phyloP scores from a whole-genome alignment of 495 filamentous ascomycete genomes.

The Penicillium canariense region DNA sequence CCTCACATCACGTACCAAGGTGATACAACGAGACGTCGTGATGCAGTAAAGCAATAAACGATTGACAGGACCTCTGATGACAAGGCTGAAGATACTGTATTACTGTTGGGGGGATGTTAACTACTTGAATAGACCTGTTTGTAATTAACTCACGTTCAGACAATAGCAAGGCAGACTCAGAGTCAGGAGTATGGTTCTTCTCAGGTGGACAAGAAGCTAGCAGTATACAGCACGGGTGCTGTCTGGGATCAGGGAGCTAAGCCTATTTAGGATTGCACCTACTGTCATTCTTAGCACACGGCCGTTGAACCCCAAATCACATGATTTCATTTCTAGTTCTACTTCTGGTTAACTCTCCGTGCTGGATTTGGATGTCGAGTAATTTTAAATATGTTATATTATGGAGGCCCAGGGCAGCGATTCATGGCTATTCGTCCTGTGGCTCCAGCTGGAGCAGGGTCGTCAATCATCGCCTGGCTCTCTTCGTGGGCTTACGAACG shows the following conservation, averaged over 20 bases:
- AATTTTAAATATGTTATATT: too few species aligned
- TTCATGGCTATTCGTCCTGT: too few species aligned
- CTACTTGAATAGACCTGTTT: constrained; percentile 3
- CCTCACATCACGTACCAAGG: not conserved
- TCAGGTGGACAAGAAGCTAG: constrained; percentile 1
- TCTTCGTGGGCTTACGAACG: not conserved
- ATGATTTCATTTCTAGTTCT: too few species aligned
- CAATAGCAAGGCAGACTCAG: not conserved
- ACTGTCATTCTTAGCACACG: not conserved
- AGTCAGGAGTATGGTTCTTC: constrained; percentile 1
- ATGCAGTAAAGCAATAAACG: not conserved
- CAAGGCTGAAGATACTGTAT: constrained; percentile 1
- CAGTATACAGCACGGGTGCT: constrained; percentile 1
- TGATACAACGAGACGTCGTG: not conserved
- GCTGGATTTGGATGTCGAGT: too few species aligned
- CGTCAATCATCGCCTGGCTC: not conserved
- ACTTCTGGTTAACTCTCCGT: too few species aligned
- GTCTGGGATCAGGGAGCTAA: constrained; percentile 2
- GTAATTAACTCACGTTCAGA: not conserved
- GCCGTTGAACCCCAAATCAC: not conserved
- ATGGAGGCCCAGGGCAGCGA: too few species aligned
- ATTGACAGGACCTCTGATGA: constrained; percentile 7
- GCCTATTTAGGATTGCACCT: constrained; percentile 2
- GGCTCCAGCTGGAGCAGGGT: not conserved
- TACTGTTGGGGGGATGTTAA: not conserved